A percentile compares a stretch with the other conserved stretches of the same genome.
Conservation (phyloP, 352 stramenopile species). For the Phytophthora ramorum region DNA sequence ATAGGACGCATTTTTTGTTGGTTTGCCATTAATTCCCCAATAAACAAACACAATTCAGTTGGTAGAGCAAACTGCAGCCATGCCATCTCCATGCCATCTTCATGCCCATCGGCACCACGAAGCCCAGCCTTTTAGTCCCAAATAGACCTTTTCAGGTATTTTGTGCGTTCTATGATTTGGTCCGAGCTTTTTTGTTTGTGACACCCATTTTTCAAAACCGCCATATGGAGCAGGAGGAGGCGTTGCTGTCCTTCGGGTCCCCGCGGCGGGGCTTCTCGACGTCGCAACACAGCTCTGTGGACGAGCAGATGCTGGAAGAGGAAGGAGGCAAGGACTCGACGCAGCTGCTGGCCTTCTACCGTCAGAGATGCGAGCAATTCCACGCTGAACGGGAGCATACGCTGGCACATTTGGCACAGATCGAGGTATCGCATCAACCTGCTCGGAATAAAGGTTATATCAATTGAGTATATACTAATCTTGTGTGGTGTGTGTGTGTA, state of each 20-base stretch:
- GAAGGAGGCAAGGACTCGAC: conserved; percentile 17
- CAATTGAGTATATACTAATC: neutral
- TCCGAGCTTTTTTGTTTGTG: neutral
- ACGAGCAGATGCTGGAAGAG: conserved; percentile 17
- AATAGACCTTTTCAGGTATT: neutral
- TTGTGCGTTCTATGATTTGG: no score
- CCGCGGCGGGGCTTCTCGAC: conserved; percentile 45
- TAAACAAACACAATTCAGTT: conserved; percentile 36
- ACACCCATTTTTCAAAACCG: conserved; percentile 7
- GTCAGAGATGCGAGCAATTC: conserved; percentile 70
- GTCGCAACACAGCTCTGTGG: conserved; percentile 24
- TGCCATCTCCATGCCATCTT: no score
- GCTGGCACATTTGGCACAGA: conserved; percentile 58
- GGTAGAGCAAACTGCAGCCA: no score
- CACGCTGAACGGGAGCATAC: conserved; percentile 62
- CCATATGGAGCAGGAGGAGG: conserved; percentile 31
- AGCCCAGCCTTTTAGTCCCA: conserved; percentile 5
- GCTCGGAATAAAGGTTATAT: conserved; percentile 2
- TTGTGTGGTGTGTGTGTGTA: neutral
- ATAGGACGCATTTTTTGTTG: conserved; percentile 40
- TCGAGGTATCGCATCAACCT: conserved; percentile 45
- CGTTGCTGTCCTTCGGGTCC: conserved; percentile 66
- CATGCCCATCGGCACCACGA: no score
- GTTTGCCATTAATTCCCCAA: conserved; percentile 35
- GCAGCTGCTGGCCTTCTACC: conserved; percentile 69